phyloP scores from a whole-genome alignment of 805 yeast genomes.

The Nadsonia fulvescens region DNA sequence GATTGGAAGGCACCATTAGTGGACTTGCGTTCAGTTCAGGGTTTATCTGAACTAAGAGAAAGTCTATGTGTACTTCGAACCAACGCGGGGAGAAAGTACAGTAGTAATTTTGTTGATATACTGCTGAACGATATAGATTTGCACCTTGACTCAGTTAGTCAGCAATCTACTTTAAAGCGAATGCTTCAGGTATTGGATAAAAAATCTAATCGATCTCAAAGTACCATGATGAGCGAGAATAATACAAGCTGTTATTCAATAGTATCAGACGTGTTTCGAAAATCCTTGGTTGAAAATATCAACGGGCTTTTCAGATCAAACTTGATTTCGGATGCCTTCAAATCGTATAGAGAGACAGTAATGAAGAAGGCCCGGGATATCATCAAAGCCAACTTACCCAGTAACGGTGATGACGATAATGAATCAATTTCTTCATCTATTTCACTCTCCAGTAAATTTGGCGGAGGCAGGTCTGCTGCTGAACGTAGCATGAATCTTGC shows the following conservation, averaged over 20 bases:
- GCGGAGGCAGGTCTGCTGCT: constrained; percentile 11
- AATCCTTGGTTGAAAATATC: constrained; percentile 28
- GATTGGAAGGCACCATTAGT: constrained; percentile 20
- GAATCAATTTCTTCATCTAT: constrained; percentile 11
- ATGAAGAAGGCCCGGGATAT: constrained; percentile 53
- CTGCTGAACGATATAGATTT: constrained; percentile 43
- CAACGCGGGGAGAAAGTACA: constrained; percentile 55
- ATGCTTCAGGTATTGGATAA: constrained; percentile 19
- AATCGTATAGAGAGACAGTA: constrained; percentile 48
- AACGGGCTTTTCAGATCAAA: constrained; percentile 44
- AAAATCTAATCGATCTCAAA: constrained; percentile 1
- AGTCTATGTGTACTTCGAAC: constrained; percentile 35
- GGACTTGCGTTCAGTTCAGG: constrained; percentile 30
- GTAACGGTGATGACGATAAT: constrained; percentile 18
- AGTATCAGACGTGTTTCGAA: constrained; percentile 19
- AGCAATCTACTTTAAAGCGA: constrained; percentile 32
- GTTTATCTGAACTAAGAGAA: constrained; percentile 31
- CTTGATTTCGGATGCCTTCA: constrained; percentile 41
- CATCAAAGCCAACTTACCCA: constrained; percentile 47
- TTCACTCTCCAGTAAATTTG: constrained; percentile 1
- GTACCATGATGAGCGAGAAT: not conserved
- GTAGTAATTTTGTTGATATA: constrained; percentile 34
- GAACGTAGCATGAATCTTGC: constrained; percentile 26
- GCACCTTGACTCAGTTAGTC: constrained; percentile 34
- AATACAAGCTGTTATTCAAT: constrained; percentile 2